Percentiles rank a stretch among this genome's conserved stretches.
phyloP scores from a whole-genome alignment of 73 alveolate species.

The Tetrahymena thermophila region DNA sequence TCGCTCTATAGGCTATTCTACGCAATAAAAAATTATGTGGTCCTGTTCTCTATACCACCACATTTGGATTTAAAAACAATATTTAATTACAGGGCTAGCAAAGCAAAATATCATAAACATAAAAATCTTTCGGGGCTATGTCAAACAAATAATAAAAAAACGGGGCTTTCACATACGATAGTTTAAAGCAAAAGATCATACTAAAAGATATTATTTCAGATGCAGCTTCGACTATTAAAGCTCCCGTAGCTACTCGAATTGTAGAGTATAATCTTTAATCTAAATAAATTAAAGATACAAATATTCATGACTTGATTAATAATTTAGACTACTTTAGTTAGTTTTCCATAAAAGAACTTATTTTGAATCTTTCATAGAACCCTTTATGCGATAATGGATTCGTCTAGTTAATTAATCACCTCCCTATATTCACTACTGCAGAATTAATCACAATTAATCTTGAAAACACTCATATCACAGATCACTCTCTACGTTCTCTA shows the following conservation, averaged over 20 bases:
- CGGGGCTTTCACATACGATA: not conserved
- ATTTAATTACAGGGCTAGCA: not conserved
- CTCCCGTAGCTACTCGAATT: not conserved
- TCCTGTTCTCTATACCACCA: not conserved
- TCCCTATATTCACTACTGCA: not conserved
- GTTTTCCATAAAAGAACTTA: not conserved
- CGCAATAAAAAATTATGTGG: not conserved
- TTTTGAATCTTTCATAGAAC: not conserved
- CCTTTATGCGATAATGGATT: not conserved
- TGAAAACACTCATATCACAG: not conserved
- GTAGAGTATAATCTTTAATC: not conserved
- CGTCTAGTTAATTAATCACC: not conserved
- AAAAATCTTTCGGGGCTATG: not conserved
- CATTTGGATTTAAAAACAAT: not conserved
- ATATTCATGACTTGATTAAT: not conserved
- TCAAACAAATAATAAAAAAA: not conserved
- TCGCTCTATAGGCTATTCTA: not conserved
- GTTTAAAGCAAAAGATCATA: not conserved
- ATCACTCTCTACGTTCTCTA: not conserved
- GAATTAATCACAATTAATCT: not conserved
- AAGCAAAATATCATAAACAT: not conserved
- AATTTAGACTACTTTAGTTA: not conserved
- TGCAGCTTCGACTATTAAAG: not conserved
- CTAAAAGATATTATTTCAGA: not conserved
- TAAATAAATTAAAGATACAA: not conserved